Base-by-base conservation (phyloP, 2,329 filamentous ascomycete genomes). In the Cylindrodendrum hubeiense region DNA sequence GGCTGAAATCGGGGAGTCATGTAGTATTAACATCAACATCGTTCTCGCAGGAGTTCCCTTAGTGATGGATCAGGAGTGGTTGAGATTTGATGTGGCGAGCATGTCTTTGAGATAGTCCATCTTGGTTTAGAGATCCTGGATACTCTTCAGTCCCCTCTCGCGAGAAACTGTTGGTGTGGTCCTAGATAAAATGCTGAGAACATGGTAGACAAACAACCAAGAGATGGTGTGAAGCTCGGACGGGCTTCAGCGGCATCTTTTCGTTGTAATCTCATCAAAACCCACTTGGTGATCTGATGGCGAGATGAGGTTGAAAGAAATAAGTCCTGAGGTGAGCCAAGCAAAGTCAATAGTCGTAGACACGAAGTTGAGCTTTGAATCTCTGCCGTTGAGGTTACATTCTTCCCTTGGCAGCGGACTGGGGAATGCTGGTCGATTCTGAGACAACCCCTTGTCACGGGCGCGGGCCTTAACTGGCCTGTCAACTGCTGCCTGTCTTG, bases 341-440 rank as follows among this genome's bases (percentile, higher is more conserved):
- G 55, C 49, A 47, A 50, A 50, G 51, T 64, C 63, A 64, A 66
- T 50, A 58, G 52, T 65, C 51, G 55, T 44, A 72, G 53, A 62
- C 47, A 65, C 33, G 63, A 61, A 47, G 47, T 55, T 61, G 34
- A 34, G 51, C 34, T 65, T 65, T 60, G 55, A 59, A 57, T 55
- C 37, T 60, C 63, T 66, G 72, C 71, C 72, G 72, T 70, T 60
- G 54, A 66, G 65, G 72, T 75, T 70, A 59, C 70, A 75, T 63
- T 74, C 62, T 67, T 59, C 33, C 43, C 65, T 67, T 62, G 52
- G 61, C 66, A 49, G 62, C 59, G 69, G 66, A 56, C 63, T 75
- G 73, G 73, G 73, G 73, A 75, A 75, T 75, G 73, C 73, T 74
- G 67, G 73, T 73, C 54, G 66, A 68, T 65, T 67, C 64, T 75